phyloP scores from a whole-genome alignment of 164 flowering plant genomes.

The Vitis rupestris region DNA sequence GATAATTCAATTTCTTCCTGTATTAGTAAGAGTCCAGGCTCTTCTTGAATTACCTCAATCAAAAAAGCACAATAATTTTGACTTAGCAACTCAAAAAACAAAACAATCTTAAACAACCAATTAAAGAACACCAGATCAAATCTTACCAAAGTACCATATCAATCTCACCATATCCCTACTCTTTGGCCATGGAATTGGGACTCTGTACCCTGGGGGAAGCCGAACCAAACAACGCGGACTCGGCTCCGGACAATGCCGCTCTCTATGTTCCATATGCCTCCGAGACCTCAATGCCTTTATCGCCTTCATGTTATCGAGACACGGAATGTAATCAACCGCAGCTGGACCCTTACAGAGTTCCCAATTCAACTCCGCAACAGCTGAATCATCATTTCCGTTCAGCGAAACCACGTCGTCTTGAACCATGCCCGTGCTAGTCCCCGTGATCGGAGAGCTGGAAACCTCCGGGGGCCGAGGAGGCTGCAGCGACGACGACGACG shows the following conservation, averaged over 20 bases:
- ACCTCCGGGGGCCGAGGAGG: conserved; percentile 1
- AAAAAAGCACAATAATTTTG: no score
- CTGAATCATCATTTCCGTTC: background rate
- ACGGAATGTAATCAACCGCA: conserved; percentile 83
- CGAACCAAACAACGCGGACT: conserved; percentile 70
- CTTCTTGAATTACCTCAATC: no score
- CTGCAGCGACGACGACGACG: background rate
- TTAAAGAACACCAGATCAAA: conserved; percentile 7
- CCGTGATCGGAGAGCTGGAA: conserved; percentile 2
- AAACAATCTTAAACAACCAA: background rate
- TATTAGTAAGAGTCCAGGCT: no score
- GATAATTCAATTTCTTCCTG: no score
- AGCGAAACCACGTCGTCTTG: background rate
- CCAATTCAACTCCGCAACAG: conserved; percentile 38
- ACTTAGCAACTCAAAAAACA: background rate
- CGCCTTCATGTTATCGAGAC: conserved; percentile 77
- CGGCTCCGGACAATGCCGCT: conserved; percentile 79
- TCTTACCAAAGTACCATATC: conserved; percentile 53
- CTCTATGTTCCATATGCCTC: conserved; percentile 84
- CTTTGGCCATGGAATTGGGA: conserved; percentile 82
- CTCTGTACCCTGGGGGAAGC: conserved; percentile 64
- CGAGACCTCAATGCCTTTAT: conserved; percentile 63
- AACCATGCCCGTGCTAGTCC: background rate
- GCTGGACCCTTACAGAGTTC: conserved; percentile 38
- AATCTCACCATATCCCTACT: conserved; percentile 98